A percentile compares a stretch with the other conserved stretches of the same genome.
Conservation (phyloP, 805 yeast species). For the Kazachstania kunashirensis region DNA sequence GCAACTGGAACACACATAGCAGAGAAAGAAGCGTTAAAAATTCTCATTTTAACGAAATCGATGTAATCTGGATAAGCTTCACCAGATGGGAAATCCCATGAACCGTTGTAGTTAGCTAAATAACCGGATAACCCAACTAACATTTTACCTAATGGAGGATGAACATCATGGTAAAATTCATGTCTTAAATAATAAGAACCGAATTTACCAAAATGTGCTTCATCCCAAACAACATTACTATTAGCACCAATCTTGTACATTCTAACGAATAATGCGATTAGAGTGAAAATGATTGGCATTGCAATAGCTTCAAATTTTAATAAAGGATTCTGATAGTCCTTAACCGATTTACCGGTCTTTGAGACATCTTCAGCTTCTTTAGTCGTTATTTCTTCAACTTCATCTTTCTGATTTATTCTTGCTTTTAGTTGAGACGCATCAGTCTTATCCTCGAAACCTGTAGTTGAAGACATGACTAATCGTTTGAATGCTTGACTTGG, state of each 20-base stretch:
- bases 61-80: slow-evolving; percentile 49
- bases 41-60: slow-evolving; percentile 57
- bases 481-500: neutral
- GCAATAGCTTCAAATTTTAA: slow-evolving; percentile 27
- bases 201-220: slow-evolving; percentile 83
- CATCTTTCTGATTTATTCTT: slow-evolving; percentile 1
- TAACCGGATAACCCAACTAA: slow-evolving; percentile 69
- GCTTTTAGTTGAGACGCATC: slow-evolving; percentile 4
- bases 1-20: slow-evolving; percentile 61
- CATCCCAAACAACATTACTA: slow-evolving; percentile 73
- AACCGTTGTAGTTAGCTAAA: slow-evolving; percentile 66
- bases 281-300: slow-evolving; percentile 38
- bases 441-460: slow-evolving; percentile 6
- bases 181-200: slow-evolving; percentile 73
- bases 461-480: slow-evolving; percentile 8
- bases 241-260: slow-evolving; percentile 48
- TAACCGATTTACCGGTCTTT: neutral
- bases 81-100: slow-evolving; percentile 69
- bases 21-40: slow-evolving; percentile 61
- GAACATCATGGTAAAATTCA: slow-evolving; percentile 79
- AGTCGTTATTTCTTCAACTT: neutral
- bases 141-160: slow-evolving; percentile 81
- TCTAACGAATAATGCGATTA: slow-evolving; percentile 43
- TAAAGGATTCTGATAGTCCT: slow-evolving; percentile 6
- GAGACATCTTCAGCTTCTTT: slow-evolving; percentile 2